A percentile compares a stretch with the other conserved stretches of the same genome.
Evolutionary conservation across 306 rosid species (phyloP).

Genomic region (Abrus pulchellus): DNA sequence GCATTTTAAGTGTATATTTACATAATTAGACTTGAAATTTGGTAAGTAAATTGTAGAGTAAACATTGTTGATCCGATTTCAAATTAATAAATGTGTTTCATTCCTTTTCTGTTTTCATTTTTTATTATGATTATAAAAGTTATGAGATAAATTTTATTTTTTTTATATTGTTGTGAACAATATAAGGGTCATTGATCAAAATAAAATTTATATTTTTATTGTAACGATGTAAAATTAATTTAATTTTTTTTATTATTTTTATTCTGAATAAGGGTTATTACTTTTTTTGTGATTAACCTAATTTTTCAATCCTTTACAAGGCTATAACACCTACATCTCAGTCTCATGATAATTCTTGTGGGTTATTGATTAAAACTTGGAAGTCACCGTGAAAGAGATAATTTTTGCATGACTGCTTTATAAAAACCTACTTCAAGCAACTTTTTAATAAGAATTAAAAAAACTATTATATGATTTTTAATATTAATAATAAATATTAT

Average conservation of each 20-base stretch:
- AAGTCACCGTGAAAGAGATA: too few relatives aligned
- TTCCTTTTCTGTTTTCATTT: neutral
- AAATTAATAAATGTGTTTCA: neutral
- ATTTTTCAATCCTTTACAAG: neutral
- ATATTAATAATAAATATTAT: too few relatives aligned
- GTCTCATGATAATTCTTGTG: neutral
- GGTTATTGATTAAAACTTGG: too few relatives aligned
- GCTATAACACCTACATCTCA: neutral
- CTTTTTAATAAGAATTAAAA: too few relatives aligned
- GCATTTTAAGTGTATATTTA: neutral
- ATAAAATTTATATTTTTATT: too few relatives aligned
- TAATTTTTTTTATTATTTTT: neutral
- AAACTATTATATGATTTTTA: too few relatives aligned
- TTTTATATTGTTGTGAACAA: neutral
- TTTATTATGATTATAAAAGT: neutral
- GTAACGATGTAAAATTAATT: too few relatives aligned
- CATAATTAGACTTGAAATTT: neutral
- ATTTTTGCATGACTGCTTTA: too few relatives aligned
- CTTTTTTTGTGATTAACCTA: neutral
- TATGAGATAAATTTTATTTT: neutral
- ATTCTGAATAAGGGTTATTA: neutral
- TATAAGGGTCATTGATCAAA: too few relatives aligned
- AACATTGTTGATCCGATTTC: neutral
- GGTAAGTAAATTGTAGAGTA: neutral
- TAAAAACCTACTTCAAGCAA: too few relatives aligned